Conservation (phyloP, 129 eudicot genomes). For the Flaveria ramosissima region DNA sequence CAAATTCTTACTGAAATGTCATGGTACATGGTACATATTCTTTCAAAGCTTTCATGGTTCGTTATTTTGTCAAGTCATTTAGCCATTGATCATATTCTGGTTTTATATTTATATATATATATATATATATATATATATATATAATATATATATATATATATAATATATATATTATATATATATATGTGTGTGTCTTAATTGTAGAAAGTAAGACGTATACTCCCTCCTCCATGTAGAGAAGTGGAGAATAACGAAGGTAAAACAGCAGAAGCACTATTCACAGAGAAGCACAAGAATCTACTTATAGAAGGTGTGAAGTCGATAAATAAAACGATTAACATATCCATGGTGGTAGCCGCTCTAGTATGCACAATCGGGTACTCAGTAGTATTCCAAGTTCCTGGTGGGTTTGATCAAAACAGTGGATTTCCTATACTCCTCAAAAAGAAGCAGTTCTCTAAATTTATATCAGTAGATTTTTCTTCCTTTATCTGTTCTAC, state of each 20-base stretch:
- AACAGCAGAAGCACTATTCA: slow-evolving; percentile 34
- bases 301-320: slow-evolving; percentile 24
- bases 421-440: slow-evolving; percentile 8
- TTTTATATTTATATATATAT: too few species aligned
- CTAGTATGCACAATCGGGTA: too few species aligned
- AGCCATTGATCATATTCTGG: too few species aligned
- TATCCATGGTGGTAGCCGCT: slow-evolving; percentile 26
- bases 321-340: slow-evolving; percentile 35
- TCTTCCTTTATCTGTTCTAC: slow-evolving; percentile 25
- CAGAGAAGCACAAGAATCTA: slow-evolving; percentile 25
- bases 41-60: neutral
- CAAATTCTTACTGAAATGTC: slow-evolving; percentile 37
- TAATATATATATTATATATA: too few species aligned
- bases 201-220: too few species aligned
- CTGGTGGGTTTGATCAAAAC: slow-evolving; percentile 4
- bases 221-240: neutral
- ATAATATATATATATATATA: too few species aligned
- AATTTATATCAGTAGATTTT: slow-evolving; percentile 22
- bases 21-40: slow-evolving; percentile 45
- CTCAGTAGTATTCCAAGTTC: too few species aligned
- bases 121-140: too few species aligned
- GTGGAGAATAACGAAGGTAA: slow-evolving; percentile 15
- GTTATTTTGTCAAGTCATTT: too few species aligned
- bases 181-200: too few species aligned
- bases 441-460: slow-evolving; percentile 3